Percentiles rank a stretch among this genome's conserved stretches.
phyloP scores from a whole-genome alignment of 345 rosid genomes.

The Eucalyptus victrix region DNA sequence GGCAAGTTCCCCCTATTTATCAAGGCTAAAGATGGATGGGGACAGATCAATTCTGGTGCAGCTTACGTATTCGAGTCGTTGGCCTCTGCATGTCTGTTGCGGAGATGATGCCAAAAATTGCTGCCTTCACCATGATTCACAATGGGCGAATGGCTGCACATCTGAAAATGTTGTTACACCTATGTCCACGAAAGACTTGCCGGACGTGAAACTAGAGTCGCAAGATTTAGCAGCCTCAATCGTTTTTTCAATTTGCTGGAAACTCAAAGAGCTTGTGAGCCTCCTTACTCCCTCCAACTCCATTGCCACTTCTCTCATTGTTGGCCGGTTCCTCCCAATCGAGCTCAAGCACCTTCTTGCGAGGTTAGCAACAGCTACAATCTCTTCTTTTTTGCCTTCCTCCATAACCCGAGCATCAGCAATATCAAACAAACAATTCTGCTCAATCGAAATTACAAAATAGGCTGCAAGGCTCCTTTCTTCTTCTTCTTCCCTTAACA shows the following conservation, averaged over 20 bases:
- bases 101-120: background rate
- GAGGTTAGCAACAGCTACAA: background rate
- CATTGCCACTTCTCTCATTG: background rate
- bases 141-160: background rate
- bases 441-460: background rate
- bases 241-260: background rate
- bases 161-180: background rate
- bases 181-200: background rate
- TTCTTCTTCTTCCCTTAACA: background rate
- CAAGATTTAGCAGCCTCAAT: background rate
- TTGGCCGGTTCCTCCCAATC: background rate
- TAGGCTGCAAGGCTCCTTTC: background rate
- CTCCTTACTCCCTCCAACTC: background rate
- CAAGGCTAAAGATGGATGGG: too few relatives aligned
- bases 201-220: background rate
- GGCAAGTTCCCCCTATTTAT: background rate
- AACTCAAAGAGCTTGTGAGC: background rate
- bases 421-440: background rate
- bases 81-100: background rate
- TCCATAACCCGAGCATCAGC: background rate
- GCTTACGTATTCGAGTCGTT: background rate
- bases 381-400: background rate
- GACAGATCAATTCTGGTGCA: background rate
- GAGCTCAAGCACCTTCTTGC: background rate
- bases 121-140: background rate